phyloP scores from a whole-genome alignment of 441 rosid species.

The Omphalea diandra region DNA sequence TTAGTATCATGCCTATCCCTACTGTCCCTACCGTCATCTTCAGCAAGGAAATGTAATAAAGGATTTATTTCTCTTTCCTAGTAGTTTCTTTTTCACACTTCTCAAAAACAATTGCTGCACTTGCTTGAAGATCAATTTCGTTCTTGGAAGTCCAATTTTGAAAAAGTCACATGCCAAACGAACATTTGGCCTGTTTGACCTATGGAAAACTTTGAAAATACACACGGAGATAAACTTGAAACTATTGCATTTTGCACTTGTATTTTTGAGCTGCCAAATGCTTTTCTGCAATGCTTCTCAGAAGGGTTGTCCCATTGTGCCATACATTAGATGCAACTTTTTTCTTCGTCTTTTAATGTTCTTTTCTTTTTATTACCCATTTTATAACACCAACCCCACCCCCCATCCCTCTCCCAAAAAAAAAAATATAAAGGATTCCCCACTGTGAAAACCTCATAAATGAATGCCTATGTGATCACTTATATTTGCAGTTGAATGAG shows the following conservation, averaged over 20 bases:
- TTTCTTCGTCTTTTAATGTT: background rate
- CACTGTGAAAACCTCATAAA: no score
- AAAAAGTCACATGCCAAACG: background rate
- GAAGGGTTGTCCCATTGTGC: background rate
- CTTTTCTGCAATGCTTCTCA: background rate
- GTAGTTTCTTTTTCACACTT: background rate
- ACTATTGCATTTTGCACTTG: background rate
- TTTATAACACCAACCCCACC: background rate
- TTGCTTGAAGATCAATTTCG: background rate
- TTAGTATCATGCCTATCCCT: background rate
- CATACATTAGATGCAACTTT: background rate
- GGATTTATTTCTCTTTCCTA: background rate
- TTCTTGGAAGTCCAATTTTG: background rate
- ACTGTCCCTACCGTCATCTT: background rate
- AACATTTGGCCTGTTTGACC: background rate
- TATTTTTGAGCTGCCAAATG: background rate
- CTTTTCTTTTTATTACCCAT: background rate
- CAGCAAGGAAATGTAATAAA: background rate
- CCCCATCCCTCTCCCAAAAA: background rate
- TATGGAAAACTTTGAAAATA: background rate
- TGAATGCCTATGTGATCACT: background rate
- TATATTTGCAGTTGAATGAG: conserved; percentile 59
- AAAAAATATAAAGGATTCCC: no score
- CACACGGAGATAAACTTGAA: background rate
- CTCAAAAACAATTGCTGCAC: background rate